Percentiles rank a stretch among this genome's conserved stretches.
Evolutionary conservation across 73 alveolate species (phyloP).

Genomic region (Paramecium octaurelia): DNA sequence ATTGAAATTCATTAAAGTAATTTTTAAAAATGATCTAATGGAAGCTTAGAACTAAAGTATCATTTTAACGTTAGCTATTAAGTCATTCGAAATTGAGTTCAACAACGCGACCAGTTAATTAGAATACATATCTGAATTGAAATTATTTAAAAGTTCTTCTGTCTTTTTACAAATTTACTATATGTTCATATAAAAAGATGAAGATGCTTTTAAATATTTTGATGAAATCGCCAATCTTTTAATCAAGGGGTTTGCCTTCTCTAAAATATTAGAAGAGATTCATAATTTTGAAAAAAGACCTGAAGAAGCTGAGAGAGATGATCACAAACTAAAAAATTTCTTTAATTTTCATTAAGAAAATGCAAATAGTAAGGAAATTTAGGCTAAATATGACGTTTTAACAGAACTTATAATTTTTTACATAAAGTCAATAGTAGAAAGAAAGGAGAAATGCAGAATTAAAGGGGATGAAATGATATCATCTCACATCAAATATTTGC

Average conservation of each 20-base stretch:
- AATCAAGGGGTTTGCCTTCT: not conserved
- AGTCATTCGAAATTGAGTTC: slow-evolving; percentile 46
- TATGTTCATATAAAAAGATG: slow-evolving; percentile 33
- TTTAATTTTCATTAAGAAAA: slow-evolving; percentile 29
- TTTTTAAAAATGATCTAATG: slow-evolving; percentile 41
- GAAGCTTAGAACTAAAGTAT: slow-evolving; percentile 12
- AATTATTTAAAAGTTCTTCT: not conserved
- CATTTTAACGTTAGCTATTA: slow-evolving; percentile 46
- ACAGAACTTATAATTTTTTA: not conserved
- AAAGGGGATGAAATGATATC: slow-evolving; percentile 12
- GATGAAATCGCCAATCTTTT: not conserved
- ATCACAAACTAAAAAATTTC: not conserved
- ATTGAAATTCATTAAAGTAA: slow-evolving; percentile 5
- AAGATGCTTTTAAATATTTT: not conserved
- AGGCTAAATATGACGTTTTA: not conserved
- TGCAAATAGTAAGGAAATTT: not conserved
- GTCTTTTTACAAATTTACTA: not conserved
- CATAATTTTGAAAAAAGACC: not conserved
- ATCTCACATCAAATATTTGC: not conserved
- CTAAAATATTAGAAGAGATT: not conserved
- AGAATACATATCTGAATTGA: not conserved
- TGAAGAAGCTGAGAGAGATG: not conserved
- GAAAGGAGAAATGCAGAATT: not conserved
- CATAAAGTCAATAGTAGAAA: not conserved
- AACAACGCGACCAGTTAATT: not conserved